Percentiles rank a stretch among this genome's conserved stretches.
phyloP scores from a whole-genome alignment of 306 rosid species.

The Prunus kanzakura region DNA sequence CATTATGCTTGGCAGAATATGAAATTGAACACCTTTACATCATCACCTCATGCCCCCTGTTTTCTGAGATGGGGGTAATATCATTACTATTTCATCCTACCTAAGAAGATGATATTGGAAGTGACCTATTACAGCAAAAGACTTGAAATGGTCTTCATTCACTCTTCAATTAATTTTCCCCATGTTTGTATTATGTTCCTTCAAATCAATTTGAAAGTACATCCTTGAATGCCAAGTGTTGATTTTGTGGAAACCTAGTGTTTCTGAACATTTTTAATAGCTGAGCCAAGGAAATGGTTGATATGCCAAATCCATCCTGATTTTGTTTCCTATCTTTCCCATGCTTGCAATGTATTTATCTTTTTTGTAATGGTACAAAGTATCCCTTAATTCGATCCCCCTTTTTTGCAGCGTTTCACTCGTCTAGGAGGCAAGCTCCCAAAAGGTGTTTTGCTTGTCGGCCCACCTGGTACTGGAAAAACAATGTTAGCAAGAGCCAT shows the following conservation, averaged over 20 bases:
- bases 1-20: background rate
- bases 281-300: background rate
- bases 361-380: background rate
- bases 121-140: background rate
- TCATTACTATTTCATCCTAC: background rate
- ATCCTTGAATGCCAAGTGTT: background rate
- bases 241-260: background rate
- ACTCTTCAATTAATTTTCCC: background rate
- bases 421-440: constrained; percentile 97
- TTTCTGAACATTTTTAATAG: background rate
- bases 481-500: constrained; percentile 96
- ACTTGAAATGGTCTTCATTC: background rate
- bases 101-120: background rate
- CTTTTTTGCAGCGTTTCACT: constrained; percentile 78
- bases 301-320: background rate
- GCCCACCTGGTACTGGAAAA: constrained; percentile 96
- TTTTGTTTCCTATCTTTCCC: no score
- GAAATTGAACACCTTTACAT: background rate
- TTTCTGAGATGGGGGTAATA: background rate
- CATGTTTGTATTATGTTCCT: background rate
- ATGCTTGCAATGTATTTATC: background rate
- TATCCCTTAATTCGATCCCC: constrained; percentile 23
- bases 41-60: background rate
- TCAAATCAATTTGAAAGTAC: background rate
- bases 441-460: constrained; percentile 93